A percentile compares a stretch with the other conserved stretches of the same genome.
Conservation (phyloP, 495 filamentous ascomycete species). For the Gamarada debralockiae region DNA sequence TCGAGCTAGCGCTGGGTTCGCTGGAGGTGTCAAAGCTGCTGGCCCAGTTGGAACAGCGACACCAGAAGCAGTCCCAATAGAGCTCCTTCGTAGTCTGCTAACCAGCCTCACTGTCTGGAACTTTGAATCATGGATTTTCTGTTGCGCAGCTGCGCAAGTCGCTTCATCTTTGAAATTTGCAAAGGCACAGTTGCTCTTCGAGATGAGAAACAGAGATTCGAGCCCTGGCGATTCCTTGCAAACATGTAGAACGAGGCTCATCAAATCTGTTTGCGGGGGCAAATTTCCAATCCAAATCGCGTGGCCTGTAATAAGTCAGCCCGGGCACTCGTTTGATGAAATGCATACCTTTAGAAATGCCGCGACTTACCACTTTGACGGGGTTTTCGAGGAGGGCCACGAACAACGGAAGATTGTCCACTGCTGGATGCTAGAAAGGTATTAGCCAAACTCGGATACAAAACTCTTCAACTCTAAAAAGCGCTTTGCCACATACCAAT, state of each 20-base stretch:
- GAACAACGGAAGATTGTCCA: constrained; percentile 49
- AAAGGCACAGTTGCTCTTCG: constrained; percentile 97
- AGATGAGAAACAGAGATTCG: constrained; percentile 90
- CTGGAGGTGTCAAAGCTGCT: constrained; percentile 31
- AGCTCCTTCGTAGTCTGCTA: constrained; percentile 75
- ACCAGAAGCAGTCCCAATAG: constrained; percentile 44
- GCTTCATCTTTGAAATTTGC: constrained; percentile 88
- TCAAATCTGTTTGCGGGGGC: constrained; percentile 72
- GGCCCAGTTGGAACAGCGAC: constrained; percentile 53
- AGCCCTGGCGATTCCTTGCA: constrained; percentile 75
- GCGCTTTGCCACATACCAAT: constrained; percentile 11
- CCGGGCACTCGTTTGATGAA: neutral
- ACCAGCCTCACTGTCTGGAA: constrained; percentile 89
- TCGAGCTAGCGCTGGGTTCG: constrained; percentile 15
- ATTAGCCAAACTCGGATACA: constrained; percentile 4
- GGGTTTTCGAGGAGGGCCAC: constrained; percentile 89
- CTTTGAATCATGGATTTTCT: constrained; percentile 84
- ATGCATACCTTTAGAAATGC: constrained; percentile 15
- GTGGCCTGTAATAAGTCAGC: constrained; percentile 54
- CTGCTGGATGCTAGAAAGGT: constrained; percentile 26
- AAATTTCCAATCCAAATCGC: constrained; percentile 97
- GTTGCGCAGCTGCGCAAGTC: constrained; percentile 72
- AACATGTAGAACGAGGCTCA: constrained; percentile 85
- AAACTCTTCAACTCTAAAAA: neutral
- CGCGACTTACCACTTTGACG: constrained; percentile 22